phyloP scores from a whole-genome alignment of 2,329 filamentous ascomycete genomes.

The Neofusicoccum umdonicola region DNA sequence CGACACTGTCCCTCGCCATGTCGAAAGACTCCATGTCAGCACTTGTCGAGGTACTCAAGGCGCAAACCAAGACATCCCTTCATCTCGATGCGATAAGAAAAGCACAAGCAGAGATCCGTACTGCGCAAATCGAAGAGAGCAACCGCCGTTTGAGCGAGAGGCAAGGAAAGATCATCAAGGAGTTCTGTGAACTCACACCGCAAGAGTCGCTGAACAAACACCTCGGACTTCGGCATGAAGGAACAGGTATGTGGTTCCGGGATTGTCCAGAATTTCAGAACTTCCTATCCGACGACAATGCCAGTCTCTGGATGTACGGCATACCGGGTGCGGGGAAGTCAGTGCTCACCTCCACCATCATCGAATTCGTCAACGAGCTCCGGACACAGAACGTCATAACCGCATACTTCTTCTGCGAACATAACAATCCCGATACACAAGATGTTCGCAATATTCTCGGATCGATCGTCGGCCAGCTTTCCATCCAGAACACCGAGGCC shows the following conservation, averaged over 20 bases:
- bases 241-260: background rate
- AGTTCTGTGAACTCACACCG: background rate
- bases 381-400: background rate
- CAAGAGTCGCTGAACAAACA: background rate
- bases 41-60: background rate
- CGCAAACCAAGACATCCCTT: background rate
- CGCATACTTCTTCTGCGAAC: background rate
- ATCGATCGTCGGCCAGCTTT: background rate
- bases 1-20: background rate
- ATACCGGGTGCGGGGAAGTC: conserved; percentile 4
- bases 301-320: background rate
- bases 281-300: background rate
- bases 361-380: background rate
- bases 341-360: background rate
- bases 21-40: background rate
- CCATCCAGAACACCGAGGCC: background rate
- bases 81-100: background rate
- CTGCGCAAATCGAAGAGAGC: background rate
- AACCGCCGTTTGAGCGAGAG: background rate
- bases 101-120: background rate
- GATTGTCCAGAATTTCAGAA: background rate
- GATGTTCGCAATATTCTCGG: background rate
- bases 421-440: background rate
- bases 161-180: background rate
- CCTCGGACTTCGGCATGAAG: background rate